phyloP scores from a whole-genome alignment of 139 green algal genomes.

The Auxenochlorella pyrenoidosa region DNA sequence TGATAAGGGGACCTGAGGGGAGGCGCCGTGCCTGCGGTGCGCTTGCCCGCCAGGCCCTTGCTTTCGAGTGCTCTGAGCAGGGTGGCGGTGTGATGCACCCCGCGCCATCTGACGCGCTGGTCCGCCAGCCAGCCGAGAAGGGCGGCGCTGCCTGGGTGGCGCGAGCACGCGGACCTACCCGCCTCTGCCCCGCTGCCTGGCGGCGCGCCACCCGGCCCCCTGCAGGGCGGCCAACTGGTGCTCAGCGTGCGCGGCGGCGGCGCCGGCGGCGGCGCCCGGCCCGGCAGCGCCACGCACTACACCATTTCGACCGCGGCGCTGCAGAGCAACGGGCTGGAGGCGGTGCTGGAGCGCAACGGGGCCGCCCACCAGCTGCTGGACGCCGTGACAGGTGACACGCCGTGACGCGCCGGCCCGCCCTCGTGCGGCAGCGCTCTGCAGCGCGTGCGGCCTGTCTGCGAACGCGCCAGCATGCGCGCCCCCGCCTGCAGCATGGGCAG shows the following conservation, averaged over 20 bases:
- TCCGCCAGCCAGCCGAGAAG: not conserved
- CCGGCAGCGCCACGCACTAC: slow-evolving; percentile 5
- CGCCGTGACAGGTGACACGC: not conserved
- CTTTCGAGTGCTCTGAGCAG: too few relatives aligned
- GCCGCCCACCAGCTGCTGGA: slow-evolving; percentile 25
- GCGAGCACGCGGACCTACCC: not conserved
- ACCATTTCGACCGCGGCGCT: not conserved
- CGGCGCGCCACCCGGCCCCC: not conserved
- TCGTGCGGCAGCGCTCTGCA: too few relatives aligned
- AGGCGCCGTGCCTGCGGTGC: too few relatives aligned
- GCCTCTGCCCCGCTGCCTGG: not conserved
- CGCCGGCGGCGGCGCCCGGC: not conserved
- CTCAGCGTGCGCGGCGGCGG: slow-evolving; percentile 4
- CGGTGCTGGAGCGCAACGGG: slow-evolving; percentile 24
- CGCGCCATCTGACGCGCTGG: not conserved
- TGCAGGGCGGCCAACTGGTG: slow-evolving; percentile 29
- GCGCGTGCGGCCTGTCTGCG: too few relatives aligned
- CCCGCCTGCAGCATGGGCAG: too few relatives aligned
- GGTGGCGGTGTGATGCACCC: not conserved
- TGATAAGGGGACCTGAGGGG: too few relatives aligned
- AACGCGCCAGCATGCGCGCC: too few relatives aligned
- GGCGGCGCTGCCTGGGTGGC: not conserved
- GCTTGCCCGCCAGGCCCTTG: too few relatives aligned
- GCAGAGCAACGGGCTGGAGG: slow-evolving; percentile 29
- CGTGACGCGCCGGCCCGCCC: too few relatives aligned